These are phyloP conservation scores for Xerocomus amazonicus DNA, from an alignment of 1,284 basidiomycete species.

Conservation along the genomic window DNA sequence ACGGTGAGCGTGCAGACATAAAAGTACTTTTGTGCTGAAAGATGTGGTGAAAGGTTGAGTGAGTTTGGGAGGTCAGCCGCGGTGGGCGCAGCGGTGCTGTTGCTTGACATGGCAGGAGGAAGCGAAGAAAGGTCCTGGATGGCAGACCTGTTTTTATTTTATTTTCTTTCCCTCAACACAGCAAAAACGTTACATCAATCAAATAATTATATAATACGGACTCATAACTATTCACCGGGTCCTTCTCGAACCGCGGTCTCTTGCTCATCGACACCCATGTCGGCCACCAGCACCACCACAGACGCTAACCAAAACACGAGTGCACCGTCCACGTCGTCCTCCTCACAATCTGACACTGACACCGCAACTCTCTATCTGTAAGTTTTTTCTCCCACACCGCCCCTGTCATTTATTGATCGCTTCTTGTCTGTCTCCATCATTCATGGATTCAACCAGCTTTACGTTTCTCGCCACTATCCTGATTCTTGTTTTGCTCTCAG, in stretches of 20 bases:
- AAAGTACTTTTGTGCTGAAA: constrained; percentile 81
- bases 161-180: constrained; percentile 7
- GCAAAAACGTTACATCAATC: constrained; percentile 10
- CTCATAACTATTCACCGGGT: constrained; percentile 1
- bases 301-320: background rate
- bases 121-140: background rate
- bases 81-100: constrained; percentile 10
- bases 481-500: constrained; percentile 61
- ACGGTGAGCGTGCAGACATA: constrained; percentile 82
- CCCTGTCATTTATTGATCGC: constrained; percentile 8
- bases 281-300: constrained; percentile 1
- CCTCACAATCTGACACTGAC: constrained; percentile 10
- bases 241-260: background rate
- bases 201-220: constrained; percentile 20
- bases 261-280: constrained; percentile 13
- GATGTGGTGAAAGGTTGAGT: constrained; percentile 66
- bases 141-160: background rate
- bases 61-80: constrained; percentile 44
- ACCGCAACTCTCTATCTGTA: constrained; percentile 39
- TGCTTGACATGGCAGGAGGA: constrained; percentile 10
- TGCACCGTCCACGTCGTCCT: background rate
- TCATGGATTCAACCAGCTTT: constrained; percentile 42
- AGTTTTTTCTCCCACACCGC: constrained; percentile 20
- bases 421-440: constrained; percentile 7
- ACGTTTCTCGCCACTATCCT: constrained; percentile 70